A percentile compares a stretch with the other conserved stretches of the same genome.
Conservation (phyloP, 2,329 filamentous ascomycete genomes). For the Alternaria dauci region DNA sequence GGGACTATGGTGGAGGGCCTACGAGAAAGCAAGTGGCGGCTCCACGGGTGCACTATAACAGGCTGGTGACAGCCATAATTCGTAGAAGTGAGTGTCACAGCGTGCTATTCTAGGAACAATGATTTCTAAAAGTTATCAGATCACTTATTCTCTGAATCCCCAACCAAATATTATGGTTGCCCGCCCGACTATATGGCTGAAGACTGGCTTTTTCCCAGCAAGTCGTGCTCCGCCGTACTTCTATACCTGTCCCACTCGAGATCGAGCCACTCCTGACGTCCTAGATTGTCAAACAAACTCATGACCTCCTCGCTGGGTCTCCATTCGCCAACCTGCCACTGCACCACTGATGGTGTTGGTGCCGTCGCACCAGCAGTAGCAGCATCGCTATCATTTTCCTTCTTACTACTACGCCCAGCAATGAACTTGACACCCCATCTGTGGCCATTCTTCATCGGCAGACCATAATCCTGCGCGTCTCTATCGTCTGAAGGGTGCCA, state of each 20-base stretch:
- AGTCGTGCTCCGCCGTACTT: not conserved
- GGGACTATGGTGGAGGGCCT: slow-evolving; percentile 91
- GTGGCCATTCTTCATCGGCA: slow-evolving; percentile 19
- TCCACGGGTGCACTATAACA: slow-evolving; percentile 2
- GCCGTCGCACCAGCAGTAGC: slow-evolving; percentile 58
- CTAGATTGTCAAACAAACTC: slow-evolving; percentile 19
- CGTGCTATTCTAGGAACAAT: not conserved
- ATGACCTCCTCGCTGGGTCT: slow-evolving; percentile 19
- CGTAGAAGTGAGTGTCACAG: not conserved
- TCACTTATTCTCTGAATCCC: not conserved
- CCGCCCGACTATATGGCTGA: slow-evolving; percentile 4
- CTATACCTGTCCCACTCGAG: slow-evolving; percentile 16
- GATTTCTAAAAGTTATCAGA: not conserved
- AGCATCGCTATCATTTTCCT: not conserved
- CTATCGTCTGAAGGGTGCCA: slow-evolving; percentile 10
- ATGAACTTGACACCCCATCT: slow-evolving; percentile 22
- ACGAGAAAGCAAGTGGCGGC: slow-evolving; percentile 62
- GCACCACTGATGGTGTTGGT: slow-evolving; percentile 16
- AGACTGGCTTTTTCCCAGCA: slow-evolving; percentile 17
- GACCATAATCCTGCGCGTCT: slow-evolving; percentile 8
- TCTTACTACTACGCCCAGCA: slow-evolving; percentile 11
- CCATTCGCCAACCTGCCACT: slow-evolving; percentile 25
- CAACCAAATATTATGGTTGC: not conserved
- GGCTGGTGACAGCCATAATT: not conserved
- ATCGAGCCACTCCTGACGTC: slow-evolving; percentile 21